These are phyloP conservation scores for Epichloe gansuensis DNA, from an alignment of 2,329 filamentous ascomycete species.

Conservation along the genomic window DNA sequence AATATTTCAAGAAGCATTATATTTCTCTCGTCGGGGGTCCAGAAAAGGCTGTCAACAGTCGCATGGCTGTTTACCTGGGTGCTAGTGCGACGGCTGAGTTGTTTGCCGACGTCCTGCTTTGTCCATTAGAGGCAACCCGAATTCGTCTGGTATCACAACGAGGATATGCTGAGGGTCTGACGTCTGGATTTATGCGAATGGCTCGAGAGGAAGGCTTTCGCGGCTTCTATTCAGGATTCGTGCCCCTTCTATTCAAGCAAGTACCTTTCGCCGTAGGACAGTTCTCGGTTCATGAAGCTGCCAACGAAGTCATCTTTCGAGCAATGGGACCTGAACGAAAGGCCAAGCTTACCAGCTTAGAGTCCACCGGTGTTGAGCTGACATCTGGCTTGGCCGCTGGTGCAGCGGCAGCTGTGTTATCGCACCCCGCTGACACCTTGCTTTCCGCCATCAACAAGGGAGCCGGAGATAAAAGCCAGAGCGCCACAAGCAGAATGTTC, in stretches of 20 bases:
- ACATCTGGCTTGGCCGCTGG: constrained; percentile 76
- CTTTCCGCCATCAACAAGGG: constrained; percentile 44
- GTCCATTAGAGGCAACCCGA: constrained; percentile 75
- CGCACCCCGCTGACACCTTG: constrained; percentile 68
- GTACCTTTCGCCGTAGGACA: constrained; percentile 90
- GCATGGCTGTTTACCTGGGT: constrained; percentile 56
- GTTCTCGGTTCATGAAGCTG: constrained; percentile 88
- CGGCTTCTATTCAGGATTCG: constrained; percentile 86
- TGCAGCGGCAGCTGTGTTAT: constrained; percentile 78
- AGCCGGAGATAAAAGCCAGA: constrained; percentile 33
- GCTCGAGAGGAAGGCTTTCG: constrained; percentile 60
- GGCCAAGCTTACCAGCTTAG: constrained; percentile 51
- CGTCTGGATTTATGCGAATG: constrained; percentile 63
- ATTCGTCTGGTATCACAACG: constrained; percentile 71
- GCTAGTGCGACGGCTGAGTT: constrained; percentile 58
- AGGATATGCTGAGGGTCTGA: constrained; percentile 59
- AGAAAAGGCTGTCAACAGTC: constrained; percentile 28
- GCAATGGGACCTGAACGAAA: constrained; percentile 54
- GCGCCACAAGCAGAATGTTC: constrained; percentile 38
- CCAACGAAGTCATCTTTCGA: constrained; percentile 62
- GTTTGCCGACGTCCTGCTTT: constrained; percentile 69
- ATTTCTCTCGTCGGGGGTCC: constrained; percentile 53
- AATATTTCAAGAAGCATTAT: constrained; percentile 85
- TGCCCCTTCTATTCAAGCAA: constrained; percentile 76
- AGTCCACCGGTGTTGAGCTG: constrained; percentile 74